A percentile compares a stretch with the other conserved stretches of the same genome.
Conservation (phyloP, 805 yeast genomes). For the Saccharomyces cerevisiae region DNA sequence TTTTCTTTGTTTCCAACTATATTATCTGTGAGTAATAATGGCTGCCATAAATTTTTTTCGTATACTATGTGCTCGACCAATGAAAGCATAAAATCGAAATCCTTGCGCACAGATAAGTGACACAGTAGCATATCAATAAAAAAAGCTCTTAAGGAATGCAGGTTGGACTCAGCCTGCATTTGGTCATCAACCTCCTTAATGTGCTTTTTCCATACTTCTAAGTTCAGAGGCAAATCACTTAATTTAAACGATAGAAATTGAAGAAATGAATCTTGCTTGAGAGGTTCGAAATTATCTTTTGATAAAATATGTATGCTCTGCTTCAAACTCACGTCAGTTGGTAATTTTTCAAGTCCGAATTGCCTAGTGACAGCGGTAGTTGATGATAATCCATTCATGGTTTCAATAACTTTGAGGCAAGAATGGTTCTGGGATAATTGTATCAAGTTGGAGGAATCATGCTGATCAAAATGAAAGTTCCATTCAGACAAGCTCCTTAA, state of each 20-base stretch:
- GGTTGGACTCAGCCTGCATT: neutral
- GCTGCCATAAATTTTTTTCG: slow-evolving; percentile 4
- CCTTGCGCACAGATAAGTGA: slow-evolving; percentile 6
- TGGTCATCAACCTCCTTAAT: neutral
- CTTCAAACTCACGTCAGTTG: neutral
- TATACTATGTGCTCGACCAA: slow-evolving; percentile 9
- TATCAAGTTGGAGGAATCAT: slow-evolving; percentile 6
- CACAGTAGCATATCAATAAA: slow-evolving; percentile 7
- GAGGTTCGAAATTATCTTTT: neutral
- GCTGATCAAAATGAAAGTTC: slow-evolving; percentile 6
- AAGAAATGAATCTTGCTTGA: neutral
- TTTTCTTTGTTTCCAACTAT: slow-evolving; percentile 3
- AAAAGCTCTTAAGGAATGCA: slow-evolving; percentile 8
- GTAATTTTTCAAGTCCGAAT: neutral
- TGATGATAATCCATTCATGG: neutral
- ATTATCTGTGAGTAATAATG: slow-evolving; percentile 6
- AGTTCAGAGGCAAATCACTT: neutral
- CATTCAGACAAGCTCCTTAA: neutral
- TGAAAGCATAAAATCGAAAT: slow-evolving; percentile 8
- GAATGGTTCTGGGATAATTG: slow-evolving; percentile 14
- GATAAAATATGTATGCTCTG: neutral
- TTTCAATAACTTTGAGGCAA: slow-evolving; percentile 4
- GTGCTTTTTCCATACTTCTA: neutral
- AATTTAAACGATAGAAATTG: neutral
- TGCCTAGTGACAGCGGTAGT: neutral